phyloP scores from a whole-genome alignment of 148 eudicot genomes.

The Euryodendron excelsum region DNA sequence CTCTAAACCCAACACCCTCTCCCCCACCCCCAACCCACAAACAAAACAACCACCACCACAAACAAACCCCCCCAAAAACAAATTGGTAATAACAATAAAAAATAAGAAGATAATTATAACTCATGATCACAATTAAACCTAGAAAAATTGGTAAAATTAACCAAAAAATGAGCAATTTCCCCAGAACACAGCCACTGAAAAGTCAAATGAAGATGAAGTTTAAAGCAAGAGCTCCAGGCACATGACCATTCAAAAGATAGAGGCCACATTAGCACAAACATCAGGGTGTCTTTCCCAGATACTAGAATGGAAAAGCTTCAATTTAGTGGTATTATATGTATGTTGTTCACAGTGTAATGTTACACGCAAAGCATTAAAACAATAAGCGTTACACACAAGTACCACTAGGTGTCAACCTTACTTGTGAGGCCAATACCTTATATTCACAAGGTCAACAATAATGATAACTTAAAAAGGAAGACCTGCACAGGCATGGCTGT shows the following conservation, averaged over 20 bases:
- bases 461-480: neutral
- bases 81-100: no score
- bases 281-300: neutral
- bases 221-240: neutral
- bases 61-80: no score
- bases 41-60: neutral
- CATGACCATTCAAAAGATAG: neutral
- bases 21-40: no score
- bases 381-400: no score
- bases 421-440: neutral
- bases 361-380: no score
- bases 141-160: neutral
- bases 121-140: neutral
- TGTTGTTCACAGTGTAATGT: neutral
- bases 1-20: neutral
- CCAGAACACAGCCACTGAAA: neutral
- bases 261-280: neutral
- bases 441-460: neutral
- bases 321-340: neutral
- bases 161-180: conserved; percentile 4
- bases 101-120: neutral
- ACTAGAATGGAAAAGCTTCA: conserved; percentile 1
- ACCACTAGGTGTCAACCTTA: neutral
- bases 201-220: conserved; percentile 1
- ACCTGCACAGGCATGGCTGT: neutral